A percentile compares a stretch with the other conserved stretches of the same genome.
These are phyloP conservation scores for Cucurbita maxima DNA, from an alignment of 306 rosid species.

Conservation along the genomic window DNA sequence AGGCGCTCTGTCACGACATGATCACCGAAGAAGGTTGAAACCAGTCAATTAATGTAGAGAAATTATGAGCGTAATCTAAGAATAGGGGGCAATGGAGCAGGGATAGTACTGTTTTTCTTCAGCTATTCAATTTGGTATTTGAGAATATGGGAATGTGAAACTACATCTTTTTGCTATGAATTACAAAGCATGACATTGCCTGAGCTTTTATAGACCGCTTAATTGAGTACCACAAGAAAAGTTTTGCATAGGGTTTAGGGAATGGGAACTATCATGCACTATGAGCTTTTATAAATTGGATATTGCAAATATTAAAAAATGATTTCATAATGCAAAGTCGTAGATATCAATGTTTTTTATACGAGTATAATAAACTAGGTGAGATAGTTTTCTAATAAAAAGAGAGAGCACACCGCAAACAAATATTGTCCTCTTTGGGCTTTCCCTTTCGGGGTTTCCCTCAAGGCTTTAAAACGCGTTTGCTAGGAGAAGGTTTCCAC, in stretches of 20 bases:
- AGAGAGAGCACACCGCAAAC: too few species aligned
- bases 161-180: too few species aligned
- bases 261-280: not conserved
- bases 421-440: too few species aligned
- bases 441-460: too few species aligned
- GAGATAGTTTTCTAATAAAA: not conserved
- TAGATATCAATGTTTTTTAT: not conserved
- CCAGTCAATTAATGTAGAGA: not conserved
- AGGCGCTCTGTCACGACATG: slow-evolving; percentile 21
- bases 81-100: not conserved
- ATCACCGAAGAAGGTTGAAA: not conserved
- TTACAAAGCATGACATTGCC: not conserved
- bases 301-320: not conserved
- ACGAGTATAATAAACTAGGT: not conserved
- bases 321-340: not conserved
- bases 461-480: too few species aligned
- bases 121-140: too few species aligned
- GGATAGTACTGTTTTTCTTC: not conserved
- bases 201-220: not conserved
- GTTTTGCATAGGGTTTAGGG: not conserved
- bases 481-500: too few species aligned
- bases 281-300: not conserved
- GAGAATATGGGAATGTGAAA: too few species aligned
- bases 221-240: not conserved
- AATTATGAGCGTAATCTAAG: not conserved